Evolutionary conservation across 441 rosid species (phyloP).

Genomic region (Adansonia rubrostipa): DNA sequence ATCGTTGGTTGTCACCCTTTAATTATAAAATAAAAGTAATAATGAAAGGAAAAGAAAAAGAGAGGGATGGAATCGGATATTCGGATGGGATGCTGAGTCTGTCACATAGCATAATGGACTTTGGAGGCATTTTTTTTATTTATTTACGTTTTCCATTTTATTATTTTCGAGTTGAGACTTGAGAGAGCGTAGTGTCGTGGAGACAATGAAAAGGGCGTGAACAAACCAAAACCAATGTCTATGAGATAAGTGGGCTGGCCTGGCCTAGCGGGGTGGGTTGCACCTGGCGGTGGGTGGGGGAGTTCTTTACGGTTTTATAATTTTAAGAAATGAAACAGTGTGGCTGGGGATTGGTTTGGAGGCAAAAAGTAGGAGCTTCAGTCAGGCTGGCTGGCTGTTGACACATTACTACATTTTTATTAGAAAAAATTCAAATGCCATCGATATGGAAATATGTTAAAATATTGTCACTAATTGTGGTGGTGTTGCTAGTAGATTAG

Average conservation of each 20-base stretch:
- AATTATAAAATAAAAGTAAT: not conserved
- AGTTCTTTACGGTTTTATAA: not conserved
- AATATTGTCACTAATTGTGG: not conserved
- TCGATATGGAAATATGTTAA: not conserved
- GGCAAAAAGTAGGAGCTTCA: not conserved
- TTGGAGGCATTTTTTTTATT: not conserved
- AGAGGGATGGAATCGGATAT: slow-evolving; percentile 4
- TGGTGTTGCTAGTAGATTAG: not conserved
- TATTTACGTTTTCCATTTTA: not conserved
- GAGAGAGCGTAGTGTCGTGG: not conserved
- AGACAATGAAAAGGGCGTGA: not conserved
- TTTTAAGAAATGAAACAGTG: not conserved
- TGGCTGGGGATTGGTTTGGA: not conserved
- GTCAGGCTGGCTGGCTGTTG: no score
- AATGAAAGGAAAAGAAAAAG: not conserved
- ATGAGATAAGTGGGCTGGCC: no score
- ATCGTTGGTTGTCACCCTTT: not conserved
- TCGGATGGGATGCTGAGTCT: not conserved
- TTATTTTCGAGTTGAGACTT: not conserved
- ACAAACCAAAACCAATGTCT: no score
- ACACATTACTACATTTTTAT: not conserved
- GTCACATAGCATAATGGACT: no score
- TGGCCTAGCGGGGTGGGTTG: no score
- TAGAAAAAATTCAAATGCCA: not conserved
- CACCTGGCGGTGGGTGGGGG: no score